These are phyloP conservation scores for Hibiscus trionum DNA, from an alignment of 345 rosid species.

Conservation along the genomic window DNA sequence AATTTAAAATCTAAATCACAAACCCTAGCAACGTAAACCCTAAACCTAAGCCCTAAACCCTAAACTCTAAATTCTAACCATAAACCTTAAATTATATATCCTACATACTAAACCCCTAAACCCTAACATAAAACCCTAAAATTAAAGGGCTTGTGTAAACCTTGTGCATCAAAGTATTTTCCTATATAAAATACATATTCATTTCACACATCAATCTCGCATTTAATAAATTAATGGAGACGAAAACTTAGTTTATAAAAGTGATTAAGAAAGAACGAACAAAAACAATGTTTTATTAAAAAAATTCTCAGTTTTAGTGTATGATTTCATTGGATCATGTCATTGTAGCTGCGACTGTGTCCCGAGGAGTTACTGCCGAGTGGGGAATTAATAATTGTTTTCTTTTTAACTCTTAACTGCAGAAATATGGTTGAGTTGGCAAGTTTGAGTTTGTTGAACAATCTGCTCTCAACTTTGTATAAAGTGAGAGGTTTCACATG, in stretches of 20 bases:
- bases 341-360: background rate
- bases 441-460: background rate
- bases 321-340: background rate
- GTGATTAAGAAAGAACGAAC: background rate
- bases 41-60: too few species aligned
- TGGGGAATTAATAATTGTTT: background rate
- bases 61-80: too few species aligned
- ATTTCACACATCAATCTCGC: background rate
- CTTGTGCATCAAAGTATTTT: too few species aligned
- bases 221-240: too few species aligned
- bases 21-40: too few species aligned
- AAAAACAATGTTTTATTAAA: too few species aligned
- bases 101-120: too few species aligned
- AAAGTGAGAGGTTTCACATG: slow-evolving; percentile 13
- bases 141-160: too few species aligned
- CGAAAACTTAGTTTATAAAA: background rate
- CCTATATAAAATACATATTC: too few species aligned
- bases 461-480: background rate
- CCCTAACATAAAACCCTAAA: too few species aligned
- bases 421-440: background rate
- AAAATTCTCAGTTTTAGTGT: background rate
- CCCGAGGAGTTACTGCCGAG: background rate
- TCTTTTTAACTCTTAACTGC: background rate
- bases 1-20: too few species aligned
- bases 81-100: too few species aligned